These are phyloP conservation scores for Podospora didyma DNA, from an alignment of 495 filamentous ascomycete genomes.

Conservation along the genomic window DNA sequence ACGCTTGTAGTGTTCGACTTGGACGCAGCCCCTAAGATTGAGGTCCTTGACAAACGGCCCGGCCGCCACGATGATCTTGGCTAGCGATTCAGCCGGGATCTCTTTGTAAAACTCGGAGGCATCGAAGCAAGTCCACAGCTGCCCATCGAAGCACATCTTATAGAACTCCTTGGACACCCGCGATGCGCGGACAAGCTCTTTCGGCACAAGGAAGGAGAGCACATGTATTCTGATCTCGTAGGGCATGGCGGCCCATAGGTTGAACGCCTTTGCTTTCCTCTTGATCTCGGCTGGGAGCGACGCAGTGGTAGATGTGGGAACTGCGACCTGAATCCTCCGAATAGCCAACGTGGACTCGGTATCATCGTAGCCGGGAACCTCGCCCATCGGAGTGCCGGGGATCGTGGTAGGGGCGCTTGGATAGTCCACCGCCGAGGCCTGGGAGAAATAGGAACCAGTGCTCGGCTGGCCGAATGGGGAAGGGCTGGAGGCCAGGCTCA, in stretches of 20 bases:
- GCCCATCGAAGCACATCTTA: constrained; percentile 87
- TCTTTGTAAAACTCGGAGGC: constrained; percentile 81
- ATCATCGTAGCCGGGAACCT: constrained; percentile 29
- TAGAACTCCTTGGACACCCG: constrained; percentile 78
- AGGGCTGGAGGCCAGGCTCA: constrained; percentile 65
- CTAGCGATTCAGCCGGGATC: constrained; percentile 77
- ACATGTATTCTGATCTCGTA: constrained; percentile 76
- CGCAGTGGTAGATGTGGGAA: constrained; percentile 43
- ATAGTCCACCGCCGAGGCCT: constrained; percentile 50
- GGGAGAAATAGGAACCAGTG: constrained; percentile 57
- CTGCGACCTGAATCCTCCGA: constrained; percentile 29
- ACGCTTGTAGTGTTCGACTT: constrained; percentile 73
- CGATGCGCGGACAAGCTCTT: constrained; percentile 78
- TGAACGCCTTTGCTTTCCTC: constrained; percentile 48
- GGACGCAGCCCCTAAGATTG: constrained; percentile 61
- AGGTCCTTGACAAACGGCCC: constrained; percentile 89
- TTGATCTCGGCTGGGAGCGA: constrained; percentile 63
- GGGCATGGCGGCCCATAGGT: constrained; percentile 79
- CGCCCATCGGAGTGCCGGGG: constrained; percentile 46
- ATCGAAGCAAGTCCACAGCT: constrained; percentile 84
- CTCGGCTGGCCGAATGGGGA: constrained; percentile 47
- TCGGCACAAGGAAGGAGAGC: constrained; percentile 70
- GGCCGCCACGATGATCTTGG: constrained; percentile 78
- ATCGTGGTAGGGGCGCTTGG: constrained; percentile 63
- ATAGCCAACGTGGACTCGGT: constrained; percentile 32